Base-by-base conservation (phyloP, 345 rosid species). In the Acer yangbiense region DNA sequence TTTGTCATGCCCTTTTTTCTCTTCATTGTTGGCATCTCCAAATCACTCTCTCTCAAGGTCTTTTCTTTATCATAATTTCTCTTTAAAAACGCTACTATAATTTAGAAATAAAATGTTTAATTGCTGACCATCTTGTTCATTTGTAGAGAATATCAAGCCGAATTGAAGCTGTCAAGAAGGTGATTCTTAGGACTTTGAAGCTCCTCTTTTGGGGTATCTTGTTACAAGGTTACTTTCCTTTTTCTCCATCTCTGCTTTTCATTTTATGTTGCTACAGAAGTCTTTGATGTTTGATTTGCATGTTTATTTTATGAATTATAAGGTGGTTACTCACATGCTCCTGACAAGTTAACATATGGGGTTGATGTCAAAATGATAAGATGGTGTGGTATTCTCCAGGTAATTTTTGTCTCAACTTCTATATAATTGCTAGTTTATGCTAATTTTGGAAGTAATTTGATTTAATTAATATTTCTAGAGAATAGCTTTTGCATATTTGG, bases 271-370 rank as follows among this genome's bases (percentile, higher is more conserved):
- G 50, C 50, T 46, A 12, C 50, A 1, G 2, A 46, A 7, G 13
- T 46, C 46, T 43, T 43, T 69, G 29, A 48, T 41, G 55, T 35
- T 35, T 35, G 4, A 35, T 35, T 35, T 35, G 39, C 6, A 35
- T 4, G 55, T 67, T 75, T 79, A 6, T 83, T 16, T 39, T 70
- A 25, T 77, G 58, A 25, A 60, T 9, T 18, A 60, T 60, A 60
- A 95, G 98, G 98, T 21, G 98, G 98, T 5, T 95, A 79, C 84
- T 95, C 95, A 65, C 98, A 93, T 85, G 94, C 94, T 75, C 98
- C 95, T 58, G 96, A 95, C 62, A 29, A 87, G 9, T 86, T 95
- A 73, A 79, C 84, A 1, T 93, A 93, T 72, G 98, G 98, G 0
- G 95, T 95, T 64, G 97, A 95, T 67, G 80, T 95, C 86, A 90